Base-by-base conservation (phyloP, 2,329 filamentous ascomycete species). In the Pseudocercospora musae region DNA sequence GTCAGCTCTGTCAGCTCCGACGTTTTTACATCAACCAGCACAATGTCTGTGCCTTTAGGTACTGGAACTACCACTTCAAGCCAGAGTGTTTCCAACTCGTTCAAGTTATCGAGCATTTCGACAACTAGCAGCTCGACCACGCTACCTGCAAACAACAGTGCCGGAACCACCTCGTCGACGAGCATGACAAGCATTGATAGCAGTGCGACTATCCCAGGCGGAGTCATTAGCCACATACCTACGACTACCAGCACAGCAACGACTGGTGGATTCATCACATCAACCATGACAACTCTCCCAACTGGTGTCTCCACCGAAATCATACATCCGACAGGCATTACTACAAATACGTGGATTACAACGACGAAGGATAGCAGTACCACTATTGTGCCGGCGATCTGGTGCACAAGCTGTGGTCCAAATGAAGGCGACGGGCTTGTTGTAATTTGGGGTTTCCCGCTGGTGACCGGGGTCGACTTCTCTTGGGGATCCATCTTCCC, bases 231-330 rank as follows among this genome's bases (percentile, higher is more conserved):
- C 18, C 27, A 37, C 13, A 11, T 42, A 20, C 40, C 40, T 8
- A 50, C 42, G 1, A 20, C 53, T 20, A 33, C 52, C 15, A 50
- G 40, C 29, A 57, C 15, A 11, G 37, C 27, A 21, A 25, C 40
- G 5, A 33, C 20, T 15, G 49, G 37, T 49, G 20, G 11, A 29
- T 27, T 27, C 3, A 20, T 62, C 18, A 62, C 60, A 15, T 62
- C 60, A 8, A 62, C 60, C 10, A 62, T 62, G 60, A 62, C 60
- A 18, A 62, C 60, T n/a, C 55, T 62, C 7, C 60, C 60, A 13
- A 44, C 60, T 3, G 57, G 57, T 20, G 55, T 62, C 18, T 62
- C 60, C 8, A 62, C 60, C 10, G 60, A 62, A 9, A 46, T 62
- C 56, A 59, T 62, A 33, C 21, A 55, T 5, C 27, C 46, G 8